Base-by-base conservation (phyloP, 2,329 filamentous ascomycete genomes). In the Gliomastix tumulicola region DNA sequence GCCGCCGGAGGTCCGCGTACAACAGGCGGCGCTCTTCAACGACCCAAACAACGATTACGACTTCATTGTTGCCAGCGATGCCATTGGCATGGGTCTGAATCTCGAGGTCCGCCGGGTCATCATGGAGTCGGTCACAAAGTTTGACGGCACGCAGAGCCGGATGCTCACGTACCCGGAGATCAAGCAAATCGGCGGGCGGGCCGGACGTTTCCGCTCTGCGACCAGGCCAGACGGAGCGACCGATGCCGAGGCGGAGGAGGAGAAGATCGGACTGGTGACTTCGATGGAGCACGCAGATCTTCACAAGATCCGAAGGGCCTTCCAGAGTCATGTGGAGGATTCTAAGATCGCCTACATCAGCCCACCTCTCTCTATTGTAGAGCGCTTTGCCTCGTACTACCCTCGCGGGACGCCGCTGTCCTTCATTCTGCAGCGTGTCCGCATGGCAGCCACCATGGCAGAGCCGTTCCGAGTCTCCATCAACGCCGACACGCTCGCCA, bases 1-100 rank as follows among this genome's bases (percentile, higher is more conserved):
- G 30, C 92, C 92, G 0, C 90, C 92, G 2, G 92, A 98, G 57
- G 95, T 90, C 28, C 78, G 92, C 43, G 88, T 88, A 4, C 81
- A 90, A 53, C 92, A 98, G 62, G 92, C 92, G 1, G 79, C 79
- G 13, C 69, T 97, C 0, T 98, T 98, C 69, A 98, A 98, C 53
- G 86, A 97, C 44, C 89, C 88, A 0, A 62, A 94, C 54, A 98
- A 94, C 55, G 89, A 96, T 41, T 98, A 96, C 54, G 92, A 98
- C 55, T 94, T 81, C 48, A 69, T 98, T 6, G 89, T 92, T 19
- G 92, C 94, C 8, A 96, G 88, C 49, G 88, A 96, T 60, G 92
- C 92, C 32, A 90, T 98, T 43, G 92, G 92, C 25, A 97, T 98
- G 90, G 92, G 94, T 2, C 66, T 98, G 17, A 98, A 98, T 52